These are phyloP conservation scores for Backusella circina DNA, from an alignment of 192 early-diverging fungal species.

Conservation along the genomic window DNA sequence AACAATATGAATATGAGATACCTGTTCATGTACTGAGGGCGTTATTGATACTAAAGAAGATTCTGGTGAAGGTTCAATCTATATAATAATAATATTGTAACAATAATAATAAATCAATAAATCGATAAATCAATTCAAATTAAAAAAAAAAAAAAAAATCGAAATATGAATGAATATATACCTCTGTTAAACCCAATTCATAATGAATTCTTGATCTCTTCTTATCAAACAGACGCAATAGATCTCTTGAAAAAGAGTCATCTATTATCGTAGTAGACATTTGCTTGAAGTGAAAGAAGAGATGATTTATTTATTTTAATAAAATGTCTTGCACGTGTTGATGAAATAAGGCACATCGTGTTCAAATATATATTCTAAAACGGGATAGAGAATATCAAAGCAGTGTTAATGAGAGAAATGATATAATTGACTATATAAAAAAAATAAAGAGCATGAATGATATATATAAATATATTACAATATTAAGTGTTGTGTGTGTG, in stretches of 20 bases:
- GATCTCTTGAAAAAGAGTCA: conserved; percentile 21
- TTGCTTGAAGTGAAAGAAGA: background rate
- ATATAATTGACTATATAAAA: background rate
- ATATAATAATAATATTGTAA: no score
- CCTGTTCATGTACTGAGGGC: background rate
- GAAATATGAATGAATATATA: background rate
- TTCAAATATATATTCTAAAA: background rate
- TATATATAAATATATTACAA: background rate
- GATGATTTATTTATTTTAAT: background rate
- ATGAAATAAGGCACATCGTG: background rate
- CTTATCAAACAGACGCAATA: conserved; percentile 26
- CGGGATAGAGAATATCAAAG: background rate
- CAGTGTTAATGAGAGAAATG: no score
- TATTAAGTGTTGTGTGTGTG: background rate
- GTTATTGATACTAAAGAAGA: background rate
- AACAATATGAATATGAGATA: background rate
- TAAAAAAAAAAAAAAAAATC: no score
- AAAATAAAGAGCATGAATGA: no score
- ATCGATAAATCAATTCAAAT: background rate
- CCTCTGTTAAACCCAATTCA: conserved; percentile 14
- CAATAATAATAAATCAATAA: background rate
- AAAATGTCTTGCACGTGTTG: background rate
- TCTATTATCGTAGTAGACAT: background rate
- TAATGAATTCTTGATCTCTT: conserved; percentile 16
- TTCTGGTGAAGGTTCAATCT: background rate